Base-by-base conservation (phyloP, 2,329 filamentous ascomycete genomes). In the Sclerotinia sclerotiorum region DNA sequence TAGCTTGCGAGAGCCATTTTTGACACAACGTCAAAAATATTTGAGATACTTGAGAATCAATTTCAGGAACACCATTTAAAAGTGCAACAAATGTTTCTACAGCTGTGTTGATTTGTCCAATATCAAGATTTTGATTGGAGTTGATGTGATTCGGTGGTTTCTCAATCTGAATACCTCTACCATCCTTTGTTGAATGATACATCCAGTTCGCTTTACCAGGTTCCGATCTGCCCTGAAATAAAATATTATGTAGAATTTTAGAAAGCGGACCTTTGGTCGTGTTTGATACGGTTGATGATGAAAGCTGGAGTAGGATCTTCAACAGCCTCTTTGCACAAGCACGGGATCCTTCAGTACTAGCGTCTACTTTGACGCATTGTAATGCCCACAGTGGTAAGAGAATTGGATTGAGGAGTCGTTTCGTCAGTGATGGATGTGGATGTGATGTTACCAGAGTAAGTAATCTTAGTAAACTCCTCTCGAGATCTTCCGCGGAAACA, bases 381-480 rank as follows among this genome's bases (percentile, higher is more conserved):
- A 64, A 42, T 21, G 65, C 54, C 90, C 90, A 92, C 0, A 92
- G 79, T 1, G 88, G 84, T 5, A 87, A 77, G 3, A 90, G 73
- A 2, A 91, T 74, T 0, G 86, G 86, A 3, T 81, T 79, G 2
- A 91, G 77, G 0, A 92, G 79, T 63, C 90, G 82, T 71, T 84
- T 87, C 56, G 87, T 85, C 13, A 92, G 78, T 0, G 88, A 88
- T 0, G 88, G 86, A 67, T 90, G 89, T 0, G 88, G 88, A 73
- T 90, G 89, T 0, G 88, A 89, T 27, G 85, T 80, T 1, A 88
- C 76, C 1, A 92, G 78, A 0, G 83, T 80, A 48, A 81, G 82
- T 0, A 92, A 77, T 21, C 88, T 82, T 44, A 79, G 81, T 2
- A 92, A 75, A 1, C 86, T 83, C 46, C 76, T 76, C 24, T 81